Conservation (phyloP, 2,329 filamentous ascomycete species). For the Balansia obtecta region DNA sequence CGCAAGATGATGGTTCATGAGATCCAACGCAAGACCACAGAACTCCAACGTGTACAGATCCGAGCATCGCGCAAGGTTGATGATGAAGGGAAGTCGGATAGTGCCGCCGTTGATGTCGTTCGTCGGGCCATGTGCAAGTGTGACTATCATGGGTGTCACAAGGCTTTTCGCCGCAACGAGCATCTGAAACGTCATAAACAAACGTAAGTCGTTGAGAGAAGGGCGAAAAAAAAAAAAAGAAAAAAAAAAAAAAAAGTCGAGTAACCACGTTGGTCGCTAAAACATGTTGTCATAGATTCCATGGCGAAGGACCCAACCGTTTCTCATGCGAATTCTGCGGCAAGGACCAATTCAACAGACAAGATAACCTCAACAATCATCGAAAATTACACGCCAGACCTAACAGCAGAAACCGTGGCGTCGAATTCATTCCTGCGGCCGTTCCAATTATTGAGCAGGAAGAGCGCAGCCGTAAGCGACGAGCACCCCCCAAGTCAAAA, state of each 20-base stretch:
- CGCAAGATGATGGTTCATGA: constrained; percentile 29
- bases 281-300: constrained; percentile 15
- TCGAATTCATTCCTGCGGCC: constrained; percentile 27
- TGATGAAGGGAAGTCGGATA: constrained; percentile 15
- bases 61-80: constrained; percentile 18
- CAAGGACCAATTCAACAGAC: constrained; percentile 28
- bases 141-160: constrained; percentile 32
- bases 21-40: constrained; percentile 30
- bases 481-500: constrained; percentile 26
- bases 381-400: constrained; percentile 28
- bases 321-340: constrained; percentile 30
- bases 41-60: constrained; percentile 30
- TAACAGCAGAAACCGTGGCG: constrained; percentile 26
- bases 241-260: not conserved
- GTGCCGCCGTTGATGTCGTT: constrained; percentile 21
- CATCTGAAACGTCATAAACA: constrained; percentile 43
- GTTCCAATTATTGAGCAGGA: constrained; percentile 28
- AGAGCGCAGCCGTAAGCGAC: constrained; percentile 26
- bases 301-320: constrained; percentile 26
- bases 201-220: constrained; percentile 31
- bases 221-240: too few relatives aligned
- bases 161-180: constrained; percentile 39
- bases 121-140: constrained; percentile 32
- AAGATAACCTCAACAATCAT: constrained; percentile 30
- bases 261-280: not conserved